Conservation (phyloP, 1,139 yeast genomes). For the Suhomyces ambrosiae region DNA sequence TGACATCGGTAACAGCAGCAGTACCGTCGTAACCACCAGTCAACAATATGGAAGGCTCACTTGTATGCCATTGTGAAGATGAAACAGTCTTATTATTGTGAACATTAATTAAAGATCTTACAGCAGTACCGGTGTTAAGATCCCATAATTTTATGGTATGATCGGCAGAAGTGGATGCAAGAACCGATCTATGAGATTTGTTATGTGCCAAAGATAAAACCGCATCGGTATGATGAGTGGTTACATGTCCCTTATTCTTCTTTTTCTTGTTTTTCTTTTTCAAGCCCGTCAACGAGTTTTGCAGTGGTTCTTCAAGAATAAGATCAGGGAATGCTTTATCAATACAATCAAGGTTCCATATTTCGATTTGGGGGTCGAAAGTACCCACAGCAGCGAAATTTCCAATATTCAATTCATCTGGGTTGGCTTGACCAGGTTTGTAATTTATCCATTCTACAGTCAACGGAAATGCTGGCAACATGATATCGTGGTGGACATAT, state of each 20-base stretch:
- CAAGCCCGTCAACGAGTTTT: constrained; percentile 44
- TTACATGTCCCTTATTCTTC: constrained; percentile 53
- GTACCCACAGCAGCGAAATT: constrained; percentile 97
- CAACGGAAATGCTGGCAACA: constrained; percentile 96
- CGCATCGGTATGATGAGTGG: constrained; percentile 91
- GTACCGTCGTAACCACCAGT: constrained; percentile 93
- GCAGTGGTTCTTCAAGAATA: constrained; percentile 78
- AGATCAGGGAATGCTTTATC: constrained; percentile 95
- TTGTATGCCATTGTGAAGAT: constrained; percentile 81
- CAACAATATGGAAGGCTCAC: constrained; percentile 74
- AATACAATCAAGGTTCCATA: constrained; percentile 91
- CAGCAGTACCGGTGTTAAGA: constrained; percentile 71
- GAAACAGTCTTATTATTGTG: constrained; percentile 79
- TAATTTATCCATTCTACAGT: constrained; percentile 95
- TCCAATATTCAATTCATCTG: constrained; percentile 55
- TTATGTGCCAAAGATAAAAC: constrained; percentile 87
- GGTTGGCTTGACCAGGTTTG: constrained; percentile 50
- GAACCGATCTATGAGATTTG: constrained; percentile 75
- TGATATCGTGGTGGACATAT: constrained; percentile 93
- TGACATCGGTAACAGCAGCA: constrained; percentile 79
- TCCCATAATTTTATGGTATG: constrained; percentile 96
- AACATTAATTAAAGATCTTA: constrained; percentile 60
- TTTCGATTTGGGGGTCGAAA: constrained; percentile 94
- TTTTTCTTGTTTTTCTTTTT: constrained; percentile 50
- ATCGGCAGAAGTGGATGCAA: constrained; percentile 96